Percentiles rank a stretch among this genome's conserved stretches.
Evolutionary conservation across 2,329 filamentous ascomycete genomes (phyloP).

Genomic region (Lasiodiplodia gonubiensis): DNA sequence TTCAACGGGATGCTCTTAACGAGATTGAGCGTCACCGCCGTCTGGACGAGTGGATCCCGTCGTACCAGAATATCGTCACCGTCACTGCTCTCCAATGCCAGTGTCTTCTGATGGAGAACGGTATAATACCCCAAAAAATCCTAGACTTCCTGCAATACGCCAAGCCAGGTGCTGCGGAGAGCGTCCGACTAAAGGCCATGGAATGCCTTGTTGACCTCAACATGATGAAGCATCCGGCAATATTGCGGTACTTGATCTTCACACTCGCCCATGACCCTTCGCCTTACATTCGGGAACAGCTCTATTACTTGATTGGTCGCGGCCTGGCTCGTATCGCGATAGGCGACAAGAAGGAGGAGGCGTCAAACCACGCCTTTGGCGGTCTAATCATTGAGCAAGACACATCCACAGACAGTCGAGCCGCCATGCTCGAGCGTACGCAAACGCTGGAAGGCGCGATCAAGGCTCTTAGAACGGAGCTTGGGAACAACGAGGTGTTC

Average conservation of each 20-base stretch:
- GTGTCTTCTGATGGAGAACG: slow-evolving; percentile 59
- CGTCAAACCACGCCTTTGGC: slow-evolving; percentile 45
- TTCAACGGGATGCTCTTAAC: slow-evolving; percentile 62
- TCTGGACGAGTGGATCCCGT: slow-evolving; percentile 71
- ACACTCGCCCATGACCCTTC: slow-evolving; percentile 63
- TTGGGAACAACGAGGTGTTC: slow-evolving; percentile 56
- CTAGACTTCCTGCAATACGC: slow-evolving; percentile 68
- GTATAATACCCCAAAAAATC: slow-evolving; percentile 58
- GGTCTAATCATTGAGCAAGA: slow-evolving; percentile 65
- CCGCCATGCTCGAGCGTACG: slow-evolving; percentile 59
- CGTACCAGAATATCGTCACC: slow-evolving; percentile 69
- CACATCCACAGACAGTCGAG: slow-evolving; percentile 55
- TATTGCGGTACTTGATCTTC: slow-evolving; percentile 63
- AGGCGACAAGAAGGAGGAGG: slow-evolving; percentile 51
- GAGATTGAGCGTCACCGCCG: slow-evolving; percentile 68
- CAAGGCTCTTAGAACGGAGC: slow-evolving; percentile 59
- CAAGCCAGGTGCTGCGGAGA: slow-evolving; percentile 63
- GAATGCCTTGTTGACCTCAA: slow-evolving; percentile 62
- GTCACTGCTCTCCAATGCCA: slow-evolving; percentile 66
- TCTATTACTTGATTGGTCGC: slow-evolving; percentile 60
- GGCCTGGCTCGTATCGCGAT: slow-evolving; percentile 65
- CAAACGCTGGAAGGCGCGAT: slow-evolving; percentile 65
- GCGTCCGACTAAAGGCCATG: slow-evolving; percentile 65
- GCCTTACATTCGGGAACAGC: slow-evolving; percentile 60
- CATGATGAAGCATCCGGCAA: slow-evolving; percentile 56